Conservation (phyloP, 2,329 filamentous ascomycete genomes). For the Trichoderma semiorbis region DNA sequence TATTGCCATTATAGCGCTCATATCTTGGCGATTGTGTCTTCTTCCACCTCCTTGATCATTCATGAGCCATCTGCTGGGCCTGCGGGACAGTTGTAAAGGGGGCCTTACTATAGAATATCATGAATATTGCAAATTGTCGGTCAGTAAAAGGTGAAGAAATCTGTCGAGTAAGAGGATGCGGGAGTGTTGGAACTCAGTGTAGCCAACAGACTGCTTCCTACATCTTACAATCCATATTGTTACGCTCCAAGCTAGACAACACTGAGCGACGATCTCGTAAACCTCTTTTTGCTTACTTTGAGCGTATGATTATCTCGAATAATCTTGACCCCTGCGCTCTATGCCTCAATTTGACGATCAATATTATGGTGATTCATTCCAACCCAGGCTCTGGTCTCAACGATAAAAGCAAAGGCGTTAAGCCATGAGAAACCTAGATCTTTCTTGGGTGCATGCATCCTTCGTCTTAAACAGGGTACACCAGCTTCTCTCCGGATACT, state of each 20-base stretch:
- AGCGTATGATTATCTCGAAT: neutral
- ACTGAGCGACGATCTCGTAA: neutral
- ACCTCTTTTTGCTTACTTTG: neutral
- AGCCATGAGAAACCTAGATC: neutral
- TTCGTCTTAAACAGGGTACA: conserved; percentile 30
- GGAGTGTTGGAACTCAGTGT: too few species aligned
- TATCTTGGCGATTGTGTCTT: neutral
- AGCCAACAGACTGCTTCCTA: too few species aligned
- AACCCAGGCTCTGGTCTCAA: neutral
- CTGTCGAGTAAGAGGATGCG: too few species aligned
- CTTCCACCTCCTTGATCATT: neutral
- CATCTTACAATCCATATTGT: too few species aligned
- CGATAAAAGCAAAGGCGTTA: neutral
- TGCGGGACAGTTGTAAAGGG: neutral
- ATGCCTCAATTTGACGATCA: too few species aligned
- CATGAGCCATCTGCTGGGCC: neutral
- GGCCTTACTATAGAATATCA: too few species aligned
- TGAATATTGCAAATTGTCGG: too few species aligned
- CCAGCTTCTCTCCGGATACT: conserved; percentile 44
- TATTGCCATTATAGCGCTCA: neutral
- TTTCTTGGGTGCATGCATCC: neutral
- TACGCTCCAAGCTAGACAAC: too few species aligned
- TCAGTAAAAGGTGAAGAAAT: too few species aligned
- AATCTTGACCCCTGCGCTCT: too few species aligned
- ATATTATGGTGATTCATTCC: neutral